Evolutionary conservation across 1,284 basidiomycete species (phyloP).

Genomic region (Moesziomyces sp.): DNA sequence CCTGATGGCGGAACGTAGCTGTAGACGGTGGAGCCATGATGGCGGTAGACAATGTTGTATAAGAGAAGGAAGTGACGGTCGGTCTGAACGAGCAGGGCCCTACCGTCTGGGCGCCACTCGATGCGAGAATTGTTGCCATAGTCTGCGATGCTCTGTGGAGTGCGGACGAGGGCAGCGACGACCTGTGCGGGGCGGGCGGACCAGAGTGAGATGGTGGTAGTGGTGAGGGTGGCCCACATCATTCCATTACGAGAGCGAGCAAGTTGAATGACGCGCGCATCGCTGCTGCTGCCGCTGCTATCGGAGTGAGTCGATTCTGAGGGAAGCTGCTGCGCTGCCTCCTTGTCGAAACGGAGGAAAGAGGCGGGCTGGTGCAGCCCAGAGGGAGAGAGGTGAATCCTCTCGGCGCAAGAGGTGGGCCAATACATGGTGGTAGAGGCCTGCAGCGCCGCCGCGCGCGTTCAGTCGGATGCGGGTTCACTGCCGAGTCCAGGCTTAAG

Average conservation of each 20-base stretch:
- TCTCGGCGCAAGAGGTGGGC: slow-evolving; percentile 60
- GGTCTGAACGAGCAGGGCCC: slow-evolving; percentile 47
- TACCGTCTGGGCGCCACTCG: slow-evolving; percentile 56
- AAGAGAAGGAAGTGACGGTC: slow-evolving; percentile 51
- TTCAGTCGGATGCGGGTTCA: too few species aligned
- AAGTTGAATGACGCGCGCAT: slow-evolving; percentile 46
- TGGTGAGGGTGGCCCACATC: slow-evolving; percentile 56
- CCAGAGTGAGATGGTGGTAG: slow-evolving; percentile 55
- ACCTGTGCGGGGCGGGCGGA: slow-evolving; percentile 59
- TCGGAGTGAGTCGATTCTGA: background rate
- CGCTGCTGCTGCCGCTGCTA: background rate
- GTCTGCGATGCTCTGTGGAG: slow-evolving; percentile 54
- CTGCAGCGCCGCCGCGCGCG: too few species aligned
- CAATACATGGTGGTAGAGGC: slow-evolving; percentile 57
- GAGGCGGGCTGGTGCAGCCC: slow-evolving; percentile 34
- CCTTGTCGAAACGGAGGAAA: slow-evolving; percentile 42
- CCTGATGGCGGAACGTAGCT: slow-evolving; percentile 55
- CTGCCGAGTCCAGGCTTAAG: too few species aligned
- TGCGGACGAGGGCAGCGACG: slow-evolving; percentile 57
- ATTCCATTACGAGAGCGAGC: slow-evolving; percentile 51
- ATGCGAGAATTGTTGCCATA: slow-evolving; percentile 59
- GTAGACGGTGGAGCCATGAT: slow-evolving; percentile 40
- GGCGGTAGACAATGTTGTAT: slow-evolving; percentile 47
- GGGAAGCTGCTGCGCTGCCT: slow-evolving; percentile 40
- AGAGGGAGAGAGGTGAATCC: slow-evolving; percentile 55